phyloP scores from a whole-genome alignment of 1,284 basidiomycete genomes.

The Naganishia sp. region DNA sequence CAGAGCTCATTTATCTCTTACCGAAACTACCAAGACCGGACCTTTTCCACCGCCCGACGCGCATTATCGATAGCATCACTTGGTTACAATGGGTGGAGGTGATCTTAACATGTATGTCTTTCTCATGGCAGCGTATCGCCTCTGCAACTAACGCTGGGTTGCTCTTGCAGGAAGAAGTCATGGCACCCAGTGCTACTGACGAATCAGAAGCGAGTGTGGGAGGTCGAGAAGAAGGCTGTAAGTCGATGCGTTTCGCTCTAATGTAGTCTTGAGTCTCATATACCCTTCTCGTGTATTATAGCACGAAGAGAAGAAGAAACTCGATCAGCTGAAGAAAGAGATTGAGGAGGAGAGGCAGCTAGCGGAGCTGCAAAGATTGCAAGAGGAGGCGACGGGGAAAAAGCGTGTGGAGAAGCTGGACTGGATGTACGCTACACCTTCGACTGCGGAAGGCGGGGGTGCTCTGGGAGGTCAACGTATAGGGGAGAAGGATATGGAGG shows the following conservation, averaged over 20 bases:
- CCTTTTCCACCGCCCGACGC: constrained; percentile 15
- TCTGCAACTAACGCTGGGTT: no score
- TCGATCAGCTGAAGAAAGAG: constrained; percentile 93
- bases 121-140: not conserved
- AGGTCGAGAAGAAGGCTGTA: constrained; percentile 93
- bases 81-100: constrained; percentile 85
- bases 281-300: constrained; percentile 45
- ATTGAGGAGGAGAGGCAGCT: constrained; percentile 95
- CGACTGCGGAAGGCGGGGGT: constrained; percentile 69
- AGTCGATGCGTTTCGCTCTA: constrained; percentile 45
- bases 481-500: constrained; percentile 81
- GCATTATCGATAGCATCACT: constrained; percentile 11
- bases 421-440: constrained; percentile 99
- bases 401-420: constrained; percentile 91
- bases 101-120: constrained; percentile 47
- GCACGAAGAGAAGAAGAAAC: constrained; percentile 97
- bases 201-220: constrained; percentile 99
- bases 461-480: constrained; percentile 59
- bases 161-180: constrained; percentile 92
- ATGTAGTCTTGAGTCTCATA: constrained; percentile 7
- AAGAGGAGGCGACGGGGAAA: constrained; percentile 91
- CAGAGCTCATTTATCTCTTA: no score
- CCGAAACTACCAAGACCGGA: not conserved
- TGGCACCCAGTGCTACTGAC: constrained; percentile 98
- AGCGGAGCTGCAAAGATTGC: constrained; percentile 90